Percentiles rank a stretch among this genome's conserved stretches.
These are phyloP conservation scores for Corinectria fuckeliana DNA, from an alignment of 2,329 filamentous ascomycete genomes.

Conservation along the genomic window DNA sequence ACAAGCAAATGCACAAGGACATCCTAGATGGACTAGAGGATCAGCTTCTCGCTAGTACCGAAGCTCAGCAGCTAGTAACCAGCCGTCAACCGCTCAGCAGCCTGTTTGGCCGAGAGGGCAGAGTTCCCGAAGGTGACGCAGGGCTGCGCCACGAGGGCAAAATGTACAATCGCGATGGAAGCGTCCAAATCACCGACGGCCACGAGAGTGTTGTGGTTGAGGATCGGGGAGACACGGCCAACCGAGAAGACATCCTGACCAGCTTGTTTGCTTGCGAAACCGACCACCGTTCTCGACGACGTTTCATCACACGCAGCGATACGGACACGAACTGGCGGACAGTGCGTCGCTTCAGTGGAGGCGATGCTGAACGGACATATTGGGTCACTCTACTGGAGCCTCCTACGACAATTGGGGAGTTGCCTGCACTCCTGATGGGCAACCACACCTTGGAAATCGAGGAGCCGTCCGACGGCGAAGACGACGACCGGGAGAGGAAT, in stretches of 20 bases:
- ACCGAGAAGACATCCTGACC: constrained; percentile 66
- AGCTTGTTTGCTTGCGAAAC: constrained; percentile 54
- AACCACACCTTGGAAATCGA: constrained; percentile 39
- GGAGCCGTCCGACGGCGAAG: constrained; percentile 36
- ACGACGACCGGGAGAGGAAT: constrained; percentile 29
- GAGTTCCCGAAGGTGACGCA: constrained; percentile 68
- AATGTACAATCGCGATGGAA: constrained; percentile 65
- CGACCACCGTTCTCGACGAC: constrained; percentile 38
- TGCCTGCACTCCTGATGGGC: constrained; percentile 49
- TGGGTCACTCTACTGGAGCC: constrained; percentile 54
- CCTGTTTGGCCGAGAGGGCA: constrained; percentile 74
- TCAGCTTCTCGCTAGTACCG: constrained; percentile 75
- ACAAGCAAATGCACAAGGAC: constrained; percentile 87
- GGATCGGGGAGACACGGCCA: constrained; percentile 65
- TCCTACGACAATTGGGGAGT: constrained; percentile 51
- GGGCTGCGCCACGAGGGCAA: constrained; percentile 69
- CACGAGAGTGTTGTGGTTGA: constrained; percentile 63
- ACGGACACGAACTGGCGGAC: constrained; percentile 47
- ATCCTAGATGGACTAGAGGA: constrained; percentile 80
- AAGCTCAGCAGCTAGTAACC: constrained; percentile 77
- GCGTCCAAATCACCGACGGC: constrained; percentile 67
- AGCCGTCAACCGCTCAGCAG: constrained; percentile 78
- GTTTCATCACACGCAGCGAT: constrained; percentile 40
- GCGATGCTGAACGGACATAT: constrained; percentile 48
- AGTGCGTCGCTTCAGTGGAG: constrained; percentile 39